Percentiles rank a stretch among this genome's conserved stretches.
Evolutionary conservation across 2,329 filamentous ascomycete genomes (phyloP).

Genomic region (Colletotrichum ledebouriae): DNA sequence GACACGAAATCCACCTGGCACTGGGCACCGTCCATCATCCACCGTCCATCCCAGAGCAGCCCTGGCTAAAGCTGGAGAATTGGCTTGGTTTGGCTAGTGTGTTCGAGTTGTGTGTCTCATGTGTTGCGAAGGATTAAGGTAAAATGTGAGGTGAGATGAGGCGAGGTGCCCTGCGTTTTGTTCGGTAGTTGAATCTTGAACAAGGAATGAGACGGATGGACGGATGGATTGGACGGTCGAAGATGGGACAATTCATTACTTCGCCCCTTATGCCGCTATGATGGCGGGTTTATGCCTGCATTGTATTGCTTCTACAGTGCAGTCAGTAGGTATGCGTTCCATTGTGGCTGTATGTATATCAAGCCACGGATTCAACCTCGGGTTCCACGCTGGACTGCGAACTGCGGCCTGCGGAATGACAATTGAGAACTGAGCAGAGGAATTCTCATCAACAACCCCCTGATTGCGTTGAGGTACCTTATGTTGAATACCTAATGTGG

Average conservation of each 20-base stretch:
- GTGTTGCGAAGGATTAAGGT: constrained; percentile 1
- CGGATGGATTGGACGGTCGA: constrained; percentile 28
- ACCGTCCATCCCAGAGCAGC: not conserved
- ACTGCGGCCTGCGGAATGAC: not conserved
- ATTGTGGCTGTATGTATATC: not conserved
- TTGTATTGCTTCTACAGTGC: not conserved
- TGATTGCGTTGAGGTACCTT: not conserved
- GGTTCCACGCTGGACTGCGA: constrained; percentile 4
- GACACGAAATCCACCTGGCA: too few species aligned
- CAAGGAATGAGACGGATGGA: constrained; percentile 25
- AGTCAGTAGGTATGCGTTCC: not conserved
- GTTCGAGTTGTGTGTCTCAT: not conserved
- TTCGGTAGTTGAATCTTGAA: constrained; percentile 12
- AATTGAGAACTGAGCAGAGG: too few species aligned
- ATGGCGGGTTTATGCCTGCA: constrained; percentile 7
- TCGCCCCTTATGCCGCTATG: constrained; percentile 1
- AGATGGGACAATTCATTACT: constrained; percentile 39
- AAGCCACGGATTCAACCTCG: constrained; percentile 3
- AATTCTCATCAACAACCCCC: not conserved
- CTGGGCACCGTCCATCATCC: too few species aligned
- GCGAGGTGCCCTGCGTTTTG: constrained; percentile 20
- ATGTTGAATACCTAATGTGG: not conserved
- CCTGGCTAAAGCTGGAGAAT: not conserved
- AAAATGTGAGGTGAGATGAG: not conserved
- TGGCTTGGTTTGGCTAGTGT: constrained; percentile 12